Conservation (phyloP, 306 rosid genomes). For the Albizia julibrissin region DNA sequence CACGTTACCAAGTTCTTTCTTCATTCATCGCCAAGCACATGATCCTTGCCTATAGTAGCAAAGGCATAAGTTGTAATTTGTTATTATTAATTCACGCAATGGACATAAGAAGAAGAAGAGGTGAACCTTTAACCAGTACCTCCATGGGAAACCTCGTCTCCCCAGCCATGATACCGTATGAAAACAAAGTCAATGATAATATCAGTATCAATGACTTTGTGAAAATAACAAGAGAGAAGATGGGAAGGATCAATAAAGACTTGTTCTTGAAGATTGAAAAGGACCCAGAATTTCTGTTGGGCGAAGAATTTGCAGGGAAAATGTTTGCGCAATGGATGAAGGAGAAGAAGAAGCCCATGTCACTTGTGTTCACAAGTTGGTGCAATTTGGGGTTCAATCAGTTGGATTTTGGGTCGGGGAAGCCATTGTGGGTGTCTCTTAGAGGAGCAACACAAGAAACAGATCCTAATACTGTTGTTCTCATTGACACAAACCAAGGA, state of each 20-base stretch:
- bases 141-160: slow-evolving; percentile 33
- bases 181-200: neutral
- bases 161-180: slow-evolving; percentile 31
- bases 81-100: slow-evolving; percentile 34
- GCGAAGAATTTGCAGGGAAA: slow-evolving; percentile 3
- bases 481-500: slow-evolving; percentile 42
- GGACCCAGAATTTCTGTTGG: slow-evolving; percentile 32
- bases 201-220: neutral
- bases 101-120: slow-evolving; percentile 49
- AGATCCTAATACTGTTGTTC: slow-evolving; percentile 33
- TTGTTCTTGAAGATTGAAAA: slow-evolving; percentile 38
- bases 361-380: slow-evolving; percentile 49
- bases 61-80: slow-evolving; percentile 1
- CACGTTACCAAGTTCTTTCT: slow-evolving; percentile 42
- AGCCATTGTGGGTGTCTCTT: slow-evolving; percentile 47
- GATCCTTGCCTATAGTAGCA: slow-evolving; percentile 32
- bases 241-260: slow-evolving; percentile 26
- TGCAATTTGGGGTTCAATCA: slow-evolving; percentile 36
- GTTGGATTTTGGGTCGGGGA: slow-evolving; percentile 60
- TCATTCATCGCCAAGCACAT: slow-evolving; percentile 52
- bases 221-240: slow-evolving; percentile 1
- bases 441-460: slow-evolving; percentile 47
- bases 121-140: slow-evolving; percentile 29
- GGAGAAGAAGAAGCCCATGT: slow-evolving; percentile 13
- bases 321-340: slow-evolving; percentile 19